Evolutionary conservation across 805 yeast genomes (phyloP).

Genomic region (Sugiyamaella americana): DNA sequence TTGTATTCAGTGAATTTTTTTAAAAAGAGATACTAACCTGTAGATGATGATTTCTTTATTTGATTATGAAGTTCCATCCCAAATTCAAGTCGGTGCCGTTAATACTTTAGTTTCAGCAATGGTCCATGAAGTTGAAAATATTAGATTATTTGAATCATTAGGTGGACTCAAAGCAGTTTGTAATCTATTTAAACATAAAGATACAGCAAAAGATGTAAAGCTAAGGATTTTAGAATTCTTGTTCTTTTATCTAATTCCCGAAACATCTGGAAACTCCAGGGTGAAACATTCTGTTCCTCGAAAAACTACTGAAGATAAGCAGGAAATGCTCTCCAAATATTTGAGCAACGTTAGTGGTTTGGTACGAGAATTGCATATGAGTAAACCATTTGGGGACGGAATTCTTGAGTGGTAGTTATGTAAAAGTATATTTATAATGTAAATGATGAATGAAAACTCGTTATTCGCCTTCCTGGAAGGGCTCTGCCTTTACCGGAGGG

Average conservation of each 20-base stretch:
- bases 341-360: slow-evolving; percentile 42
- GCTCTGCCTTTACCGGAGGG: too few species aligned
- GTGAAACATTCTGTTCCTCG: slow-evolving; percentile 23
- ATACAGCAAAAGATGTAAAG: slow-evolving; percentile 47
- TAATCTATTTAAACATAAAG: slow-evolving; percentile 35
- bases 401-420: slow-evolving; percentile 43
- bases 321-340: slow-evolving; percentile 37
- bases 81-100: slow-evolving; percentile 38
- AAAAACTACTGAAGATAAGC: slow-evolving; percentile 42
- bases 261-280: slow-evolving; percentile 30
- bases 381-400: slow-evolving; percentile 46
- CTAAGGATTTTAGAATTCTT: slow-evolving; percentile 63
- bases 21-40: neutral
- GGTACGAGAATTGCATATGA: slow-evolving; percentile 40
- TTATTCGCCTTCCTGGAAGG: too few species aligned
- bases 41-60: slow-evolving; percentile 28
- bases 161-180: slow-evolving; percentile 53
- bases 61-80: slow-evolving; percentile 11
- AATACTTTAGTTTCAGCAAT: slow-evolving; percentile 53
- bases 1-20: neutral
- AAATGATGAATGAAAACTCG: too few species aligned
- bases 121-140: slow-evolving; percentile 50
- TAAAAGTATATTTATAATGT: too few species aligned
- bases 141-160: slow-evolving; percentile 52
- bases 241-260: slow-evolving; percentile 63